Evolutionary conservation across 345 rosid genomes (phyloP).

Genomic region (Gossypium turneri): DNA sequence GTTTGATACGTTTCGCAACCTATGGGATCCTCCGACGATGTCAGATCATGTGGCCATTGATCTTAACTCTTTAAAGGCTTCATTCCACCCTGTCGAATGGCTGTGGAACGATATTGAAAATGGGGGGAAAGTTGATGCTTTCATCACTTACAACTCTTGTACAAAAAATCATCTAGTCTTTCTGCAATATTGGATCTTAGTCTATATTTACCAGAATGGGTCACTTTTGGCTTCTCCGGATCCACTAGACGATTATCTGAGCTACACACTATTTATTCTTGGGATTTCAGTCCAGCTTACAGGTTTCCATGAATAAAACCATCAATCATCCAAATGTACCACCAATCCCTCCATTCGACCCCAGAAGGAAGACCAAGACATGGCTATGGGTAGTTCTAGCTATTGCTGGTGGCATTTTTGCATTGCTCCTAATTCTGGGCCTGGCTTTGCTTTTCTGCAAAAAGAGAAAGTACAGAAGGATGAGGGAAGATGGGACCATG

Average conservation of each 20-base stretch:
- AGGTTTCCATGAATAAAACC: neutral
- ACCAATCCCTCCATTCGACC: neutral
- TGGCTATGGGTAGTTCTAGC: slow-evolving; percentile 4
- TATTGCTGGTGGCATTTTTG: neutral
- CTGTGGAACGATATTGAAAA: neutral
- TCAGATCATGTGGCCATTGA: slow-evolving; percentile 38
- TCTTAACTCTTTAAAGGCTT: slow-evolving; percentile 20
- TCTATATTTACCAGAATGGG: slow-evolving; percentile 35
- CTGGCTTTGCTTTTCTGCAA: slow-evolving; percentile 7
- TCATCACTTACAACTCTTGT: slow-evolving; percentile 33
- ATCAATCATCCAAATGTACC: neutral
- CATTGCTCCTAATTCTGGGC: neutral
- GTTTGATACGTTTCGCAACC: slow-evolving; percentile 23
- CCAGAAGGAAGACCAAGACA: neutral
- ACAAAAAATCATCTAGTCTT: slow-evolving; percentile 32
- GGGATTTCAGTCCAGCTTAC: slow-evolving; percentile 29
- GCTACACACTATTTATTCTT: slow-evolving; percentile 31
- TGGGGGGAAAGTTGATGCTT: slow-evolving; percentile 12
- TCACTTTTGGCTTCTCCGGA: slow-evolving; percentile 47
- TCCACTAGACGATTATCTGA: slow-evolving; percentile 11
- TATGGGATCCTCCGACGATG: slow-evolving; percentile 20
- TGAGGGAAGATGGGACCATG: slow-evolving; percentile 10
- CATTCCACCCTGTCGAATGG: neutral
- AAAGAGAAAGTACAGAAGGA: slow-evolving; percentile 8
- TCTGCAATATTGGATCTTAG: slow-evolving; percentile 35